phyloP scores from a whole-genome alignment of 78 protist genomes.

The Bodo saltans region DNA sequence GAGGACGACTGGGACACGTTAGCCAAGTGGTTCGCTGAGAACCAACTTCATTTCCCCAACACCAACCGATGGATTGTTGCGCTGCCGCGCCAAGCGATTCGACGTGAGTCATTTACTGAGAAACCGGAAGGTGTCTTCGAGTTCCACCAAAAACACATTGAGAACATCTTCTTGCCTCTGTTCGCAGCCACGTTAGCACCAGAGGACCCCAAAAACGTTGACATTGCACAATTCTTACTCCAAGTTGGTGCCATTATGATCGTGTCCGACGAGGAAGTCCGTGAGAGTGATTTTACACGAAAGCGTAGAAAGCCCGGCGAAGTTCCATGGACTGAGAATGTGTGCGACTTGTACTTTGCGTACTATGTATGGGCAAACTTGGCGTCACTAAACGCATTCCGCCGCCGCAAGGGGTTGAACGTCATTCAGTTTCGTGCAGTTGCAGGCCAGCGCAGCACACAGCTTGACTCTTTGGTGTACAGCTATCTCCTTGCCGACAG shows the following conservation, averaged over 20 bases:
- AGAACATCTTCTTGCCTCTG: slow-evolving; percentile 88
- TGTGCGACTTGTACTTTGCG: slow-evolving; percentile 21
- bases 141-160: slow-evolving; percentile 60
- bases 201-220: not conserved
- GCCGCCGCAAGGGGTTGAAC: slow-evolving; percentile 19
- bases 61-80: slow-evolving; percentile 84
- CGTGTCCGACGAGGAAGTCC: slow-evolving; percentile 15
- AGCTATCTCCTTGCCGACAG: slow-evolving; percentile 30
- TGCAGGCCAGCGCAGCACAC: slow-evolving; percentile 14
- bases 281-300: not conserved
- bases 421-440: slow-evolving; percentile 11
- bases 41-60: slow-evolving; percentile 66
- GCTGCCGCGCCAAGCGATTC: slow-evolving; percentile 72
- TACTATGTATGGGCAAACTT: slow-evolving; percentile 45
- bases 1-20: slow-evolving; percentile 81
- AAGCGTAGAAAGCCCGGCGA: slow-evolving; percentile 44
- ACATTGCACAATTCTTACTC: not conserved
- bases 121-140: not conserved
- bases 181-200: slow-evolving; percentile 88
- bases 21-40: slow-evolving; percentile 76
- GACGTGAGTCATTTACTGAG: not conserved
- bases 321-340: slow-evolving; percentile 57
- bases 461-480: slow-evolving; percentile 38
- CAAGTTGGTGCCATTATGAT: slow-evolving; percentile 2
- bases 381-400: slow-evolving; percentile 24